These are phyloP conservation scores for Reticulascus tulasneorum DNA, from an alignment of 2,329 filamentous ascomycete species.

Conservation along the genomic window DNA sequence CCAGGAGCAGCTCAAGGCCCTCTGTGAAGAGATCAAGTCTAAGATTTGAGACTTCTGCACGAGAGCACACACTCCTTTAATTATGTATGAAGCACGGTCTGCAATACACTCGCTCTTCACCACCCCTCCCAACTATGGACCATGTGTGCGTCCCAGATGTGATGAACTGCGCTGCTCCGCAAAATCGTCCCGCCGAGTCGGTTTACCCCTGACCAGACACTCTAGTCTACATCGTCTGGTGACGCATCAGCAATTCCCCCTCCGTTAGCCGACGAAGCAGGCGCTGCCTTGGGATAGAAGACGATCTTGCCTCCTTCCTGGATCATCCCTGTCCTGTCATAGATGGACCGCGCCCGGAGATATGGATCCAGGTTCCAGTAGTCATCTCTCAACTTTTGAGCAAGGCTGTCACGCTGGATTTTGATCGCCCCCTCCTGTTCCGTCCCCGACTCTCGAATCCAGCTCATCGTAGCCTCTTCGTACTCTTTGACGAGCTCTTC, in stretches of 20 bases:
- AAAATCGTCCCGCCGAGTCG: too few species aligned
- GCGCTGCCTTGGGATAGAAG: constrained; percentile 54
- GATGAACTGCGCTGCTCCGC: too few species aligned
- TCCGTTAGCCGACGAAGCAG: constrained; percentile 19
- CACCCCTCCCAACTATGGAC: too few species aligned
- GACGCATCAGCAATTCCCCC: constrained; percentile 26
- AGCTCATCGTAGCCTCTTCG: constrained; percentile 69
- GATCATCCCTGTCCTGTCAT: constrained; percentile 77
- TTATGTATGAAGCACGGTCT: constrained; percentile 6
- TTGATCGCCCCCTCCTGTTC: constrained; percentile 45
- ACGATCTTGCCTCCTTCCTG: constrained; percentile 62
- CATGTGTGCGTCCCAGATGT: too few species aligned
- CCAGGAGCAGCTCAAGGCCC: constrained; percentile 77
- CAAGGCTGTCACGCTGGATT: constrained; percentile 56
- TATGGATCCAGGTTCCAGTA: constrained; percentile 94
- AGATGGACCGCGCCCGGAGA: constrained; percentile 74
- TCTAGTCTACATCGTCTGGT: constrained; percentile 43
- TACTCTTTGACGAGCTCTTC: constrained; percentile 65
- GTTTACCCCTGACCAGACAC: too few species aligned
- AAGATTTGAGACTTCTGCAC: constrained; percentile 65
- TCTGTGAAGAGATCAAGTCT: constrained; percentile 79
- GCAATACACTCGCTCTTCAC: too few species aligned
- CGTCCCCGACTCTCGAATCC: constrained; percentile 57
- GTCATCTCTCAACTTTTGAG: constrained; percentile 61
- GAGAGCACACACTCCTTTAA: constrained; percentile 6